These are phyloP conservation scores for Erysimum pusillum DNA, from an alignment of 441 rosid species.

Conservation along the genomic window DNA sequence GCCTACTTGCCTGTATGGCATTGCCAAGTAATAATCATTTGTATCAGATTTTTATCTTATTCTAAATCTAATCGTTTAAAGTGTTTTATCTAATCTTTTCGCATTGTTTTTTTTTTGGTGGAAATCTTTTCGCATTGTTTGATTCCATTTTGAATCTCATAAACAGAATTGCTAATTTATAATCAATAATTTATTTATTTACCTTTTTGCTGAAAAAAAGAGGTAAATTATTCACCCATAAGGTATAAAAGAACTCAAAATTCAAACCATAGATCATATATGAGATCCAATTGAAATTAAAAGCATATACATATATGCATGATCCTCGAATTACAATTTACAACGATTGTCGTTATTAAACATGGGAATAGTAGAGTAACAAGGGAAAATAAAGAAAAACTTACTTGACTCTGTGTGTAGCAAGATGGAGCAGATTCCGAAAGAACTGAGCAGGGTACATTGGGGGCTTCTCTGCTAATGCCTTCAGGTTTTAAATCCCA, in stretches of 20 bases:
- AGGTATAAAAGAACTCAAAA: background rate
- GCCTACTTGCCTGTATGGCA: no score
- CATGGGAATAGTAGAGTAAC: constrained; percentile 6
- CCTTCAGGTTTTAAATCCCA: constrained; percentile 56
- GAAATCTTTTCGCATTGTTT: background rate
- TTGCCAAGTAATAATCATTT: background rate
- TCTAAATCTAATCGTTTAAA: no score
- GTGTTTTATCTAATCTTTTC: background rate
- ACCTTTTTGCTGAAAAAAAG: no score
- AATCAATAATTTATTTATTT: background rate
- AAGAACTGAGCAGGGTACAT: constrained; percentile 82
- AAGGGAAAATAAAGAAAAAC: background rate
- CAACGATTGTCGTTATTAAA: background rate
- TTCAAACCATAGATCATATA: background rate
- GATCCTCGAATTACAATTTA: background rate
- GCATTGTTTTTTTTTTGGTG: no score
- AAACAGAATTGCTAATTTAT: background rate
- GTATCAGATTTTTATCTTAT: background rate
- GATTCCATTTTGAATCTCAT: background rate
- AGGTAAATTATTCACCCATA: background rate
- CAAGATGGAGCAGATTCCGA: constrained; percentile 81
- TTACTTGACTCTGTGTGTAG: constrained; percentile 59
- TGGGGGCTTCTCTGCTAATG: constrained; percentile 85
- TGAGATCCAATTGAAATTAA: background rate
- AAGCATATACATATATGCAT: background rate